phyloP scores from a whole-genome alignment of 2,329 filamentous ascomycete genomes.

The Fusarium tricinctum region DNA sequence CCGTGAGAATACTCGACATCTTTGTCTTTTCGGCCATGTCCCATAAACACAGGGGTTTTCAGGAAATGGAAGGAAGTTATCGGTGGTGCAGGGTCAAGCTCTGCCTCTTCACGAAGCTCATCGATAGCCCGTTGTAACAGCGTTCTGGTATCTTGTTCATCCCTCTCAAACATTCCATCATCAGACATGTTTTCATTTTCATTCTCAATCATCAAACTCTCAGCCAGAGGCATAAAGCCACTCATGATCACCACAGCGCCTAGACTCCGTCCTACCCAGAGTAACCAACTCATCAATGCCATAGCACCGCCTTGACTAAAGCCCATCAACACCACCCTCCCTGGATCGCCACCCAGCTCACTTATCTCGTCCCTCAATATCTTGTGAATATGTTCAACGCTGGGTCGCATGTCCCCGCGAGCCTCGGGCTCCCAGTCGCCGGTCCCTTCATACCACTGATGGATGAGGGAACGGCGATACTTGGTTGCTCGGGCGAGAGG shows the following conservation, averaged over 20 bases:
- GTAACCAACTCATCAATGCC: conserved; percentile 58
- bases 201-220: conserved; percentile 45
- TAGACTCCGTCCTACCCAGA: conserved; percentile 59
- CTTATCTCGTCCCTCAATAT: conserved; percentile 56
- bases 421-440: conserved; percentile 54
- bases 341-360: conserved; percentile 52
- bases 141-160: conserved; percentile 10
- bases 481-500: conserved; percentile 53
- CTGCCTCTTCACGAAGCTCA: conserved; percentile 50
- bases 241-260: conserved; percentile 60
- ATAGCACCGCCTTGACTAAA: conserved; percentile 69
- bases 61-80: conserved; percentile 32
- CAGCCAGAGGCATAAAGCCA: conserved; percentile 61
- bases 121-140: conserved; percentile 42
- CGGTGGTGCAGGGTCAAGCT: conserved; percentile 31
- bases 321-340: conserved; percentile 62
- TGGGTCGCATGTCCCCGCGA: conserved; percentile 57
- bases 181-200: not conserved
- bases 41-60: conserved; percentile 60
- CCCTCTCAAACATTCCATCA: conserved; percentile 44
- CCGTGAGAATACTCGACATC: conserved; percentile 58
- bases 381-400: conserved; percentile 56
- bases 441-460: conserved; percentile 56
- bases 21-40: conserved; percentile 60
- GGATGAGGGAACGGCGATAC: conserved; percentile 52